These are phyloP conservation scores for Tuber microsphaerosporum DNA, from an alignment of 495 filamentous ascomycete species.

Conservation along the genomic window DNA sequence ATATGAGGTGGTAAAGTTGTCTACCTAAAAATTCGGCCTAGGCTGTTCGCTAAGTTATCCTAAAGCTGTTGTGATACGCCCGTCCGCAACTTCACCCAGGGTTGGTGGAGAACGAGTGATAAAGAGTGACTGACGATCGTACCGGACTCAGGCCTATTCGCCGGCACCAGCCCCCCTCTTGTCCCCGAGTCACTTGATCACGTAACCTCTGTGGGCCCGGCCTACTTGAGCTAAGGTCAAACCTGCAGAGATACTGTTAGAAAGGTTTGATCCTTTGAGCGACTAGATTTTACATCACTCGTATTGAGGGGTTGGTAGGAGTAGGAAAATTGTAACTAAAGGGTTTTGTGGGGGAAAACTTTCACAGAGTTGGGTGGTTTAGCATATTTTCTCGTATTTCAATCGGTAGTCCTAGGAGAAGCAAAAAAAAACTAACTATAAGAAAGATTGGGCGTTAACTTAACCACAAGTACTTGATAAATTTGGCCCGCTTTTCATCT, in stretches of 20 bases:
- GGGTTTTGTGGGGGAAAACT: background rate
- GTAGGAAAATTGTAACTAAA: background rate
- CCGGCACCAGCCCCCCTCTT: background rate
- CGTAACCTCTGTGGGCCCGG: background rate
- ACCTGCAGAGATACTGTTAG: background rate
- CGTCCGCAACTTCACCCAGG: background rate
- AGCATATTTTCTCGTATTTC: background rate
- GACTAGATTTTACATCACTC: background rate
- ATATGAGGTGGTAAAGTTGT: background rate
- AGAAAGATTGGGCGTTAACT: background rate
- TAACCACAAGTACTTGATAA: background rate
- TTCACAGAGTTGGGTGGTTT: background rate
- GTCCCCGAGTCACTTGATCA: background rate
- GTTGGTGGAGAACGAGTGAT: background rate
- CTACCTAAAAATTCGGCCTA: background rate
- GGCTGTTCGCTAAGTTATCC: background rate
- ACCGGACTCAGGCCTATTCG: background rate
- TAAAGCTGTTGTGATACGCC: background rate
- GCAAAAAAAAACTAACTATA: no score
- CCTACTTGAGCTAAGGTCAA: background rate
- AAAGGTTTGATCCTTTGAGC: background rate
- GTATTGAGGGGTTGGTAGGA: background rate
- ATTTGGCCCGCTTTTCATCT: background rate
- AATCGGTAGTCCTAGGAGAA: background rate
- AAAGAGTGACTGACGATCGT: background rate